Base-by-base conservation (phyloP, 306 rosid species). In the Quercus variabilis region DNA sequence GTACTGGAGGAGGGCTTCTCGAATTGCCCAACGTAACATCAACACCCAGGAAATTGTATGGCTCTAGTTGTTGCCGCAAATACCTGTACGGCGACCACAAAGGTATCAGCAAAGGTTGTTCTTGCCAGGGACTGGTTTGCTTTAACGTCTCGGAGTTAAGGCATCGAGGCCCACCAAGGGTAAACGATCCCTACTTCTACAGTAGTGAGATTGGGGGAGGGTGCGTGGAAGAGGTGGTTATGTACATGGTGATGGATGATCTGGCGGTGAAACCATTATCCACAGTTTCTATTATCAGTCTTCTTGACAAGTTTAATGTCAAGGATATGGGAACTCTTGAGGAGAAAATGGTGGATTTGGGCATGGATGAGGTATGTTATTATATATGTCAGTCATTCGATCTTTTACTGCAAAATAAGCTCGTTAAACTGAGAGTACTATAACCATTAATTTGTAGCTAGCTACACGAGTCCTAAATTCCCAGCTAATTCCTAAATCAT, bases 241-340 rank as follows among this genome's bases (percentile, higher is more conserved):
- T 76, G 0, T 86, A 81, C 75, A 81, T 87, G 86, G 75, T 87
- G 6, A 78, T 75, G 80, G 88, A 87, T 74, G 67, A 87, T 31
- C 54, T 87, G 9, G 83, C 19, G 14, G 87, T 85, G 26, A 73
- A 63, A 26, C 86, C 91, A 0, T 57, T 77, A 74, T 84, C 88
- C 0, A 69, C 82, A 6, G 70, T 74, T 1, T 73, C 83, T 0
- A 18, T 63, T 4, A 43, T 80, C 8, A 1, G 81, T 0, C 3
- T 79, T 33, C 62, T 87, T 0, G 79, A 71, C 15, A 35, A 38
- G 75, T 67, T 79, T 10, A 70, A 74, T 30, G 75, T 82, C 17
- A 74, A 6, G 56, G 85, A 84, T 2, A 10, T 81, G 1, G 83
- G 46, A 1, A 26, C 58, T 0, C 71, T 87, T 28, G 74, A 82